Conservation (phyloP, 331 rosid genomes). For the Ulmus americana region DNA sequence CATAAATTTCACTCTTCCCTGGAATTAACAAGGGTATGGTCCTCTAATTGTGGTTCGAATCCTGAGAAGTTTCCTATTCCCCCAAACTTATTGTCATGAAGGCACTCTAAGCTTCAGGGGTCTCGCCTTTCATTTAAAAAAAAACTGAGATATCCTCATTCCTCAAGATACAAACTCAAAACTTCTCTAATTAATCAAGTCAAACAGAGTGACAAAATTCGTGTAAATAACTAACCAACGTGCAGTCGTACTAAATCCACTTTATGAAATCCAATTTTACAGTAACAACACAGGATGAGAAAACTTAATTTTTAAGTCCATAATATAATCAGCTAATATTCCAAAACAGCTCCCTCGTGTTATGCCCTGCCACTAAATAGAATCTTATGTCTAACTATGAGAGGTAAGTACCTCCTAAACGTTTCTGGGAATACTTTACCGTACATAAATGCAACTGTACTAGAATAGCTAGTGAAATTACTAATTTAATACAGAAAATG, state of each 20-base stretch:
- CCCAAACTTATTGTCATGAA: background rate
- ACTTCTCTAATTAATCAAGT: background rate
- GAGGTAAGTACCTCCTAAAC: too few species aligned
- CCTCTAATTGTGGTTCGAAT: background rate
- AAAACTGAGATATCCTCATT: background rate
- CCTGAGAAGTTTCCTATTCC: background rate
- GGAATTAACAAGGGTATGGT: background rate
- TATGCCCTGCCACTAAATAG: background rate
- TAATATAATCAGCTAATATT: background rate
- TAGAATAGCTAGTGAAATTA: too few species aligned
- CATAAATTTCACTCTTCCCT: too few species aligned
- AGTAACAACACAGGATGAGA: slow-evolving; percentile 1
- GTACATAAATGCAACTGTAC: too few species aligned
- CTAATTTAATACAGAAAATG: too few species aligned
- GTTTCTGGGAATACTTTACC: too few species aligned
- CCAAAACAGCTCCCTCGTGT: background rate
- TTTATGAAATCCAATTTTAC: background rate
- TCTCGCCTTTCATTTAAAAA: background rate
- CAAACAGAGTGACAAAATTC: background rate
- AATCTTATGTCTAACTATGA: background rate
- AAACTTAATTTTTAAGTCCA: background rate
- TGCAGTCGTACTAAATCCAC: background rate
- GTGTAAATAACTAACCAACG: background rate
- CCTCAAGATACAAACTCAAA: background rate
- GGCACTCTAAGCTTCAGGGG: background rate